Evolutionary conservation across 1,284 basidiomycete species (phyloP).

Genomic region (Ganoderma lucidum): DNA sequence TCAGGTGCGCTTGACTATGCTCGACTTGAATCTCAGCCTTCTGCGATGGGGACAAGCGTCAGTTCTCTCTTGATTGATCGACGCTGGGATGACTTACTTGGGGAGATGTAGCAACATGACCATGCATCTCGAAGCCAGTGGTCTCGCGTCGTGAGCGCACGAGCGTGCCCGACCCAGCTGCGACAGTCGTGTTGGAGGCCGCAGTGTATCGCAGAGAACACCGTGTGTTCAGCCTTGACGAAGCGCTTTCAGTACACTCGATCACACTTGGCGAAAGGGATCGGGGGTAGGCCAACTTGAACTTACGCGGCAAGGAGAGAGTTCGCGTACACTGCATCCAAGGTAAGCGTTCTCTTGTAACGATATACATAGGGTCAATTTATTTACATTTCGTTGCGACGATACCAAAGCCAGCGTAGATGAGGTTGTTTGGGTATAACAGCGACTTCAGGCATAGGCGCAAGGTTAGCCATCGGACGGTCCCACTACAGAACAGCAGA

Average conservation of each 20-base stretch:
- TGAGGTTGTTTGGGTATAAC: slow-evolving; percentile 10
- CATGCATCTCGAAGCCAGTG: neutral
- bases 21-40: neutral
- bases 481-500: neutral
- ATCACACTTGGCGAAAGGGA: neutral
- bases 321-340: slow-evolving; percentile 20
- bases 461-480: neutral
- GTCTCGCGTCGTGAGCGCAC: neutral
- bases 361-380: too few relatives aligned
- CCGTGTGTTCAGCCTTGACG: slow-evolving; percentile 17
- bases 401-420: slow-evolving; percentile 20
- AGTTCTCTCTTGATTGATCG: neutral
- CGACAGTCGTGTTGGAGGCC: neutral
- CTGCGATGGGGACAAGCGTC: neutral
- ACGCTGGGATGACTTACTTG: neutral
- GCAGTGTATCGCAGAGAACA: slow-evolving; percentile 7
- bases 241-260: too few relatives aligned
- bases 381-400: slow-evolving; percentile 17
- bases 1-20: neutral
- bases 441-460: slow-evolving; percentile 13
- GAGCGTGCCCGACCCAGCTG: neutral
- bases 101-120: too few relatives aligned
- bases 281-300: neutral
- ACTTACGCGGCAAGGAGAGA: slow-evolving; percentile 26
- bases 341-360: neutral